Base-by-base conservation (phyloP, 2,329 filamentous ascomycete species). In the Colletotrichum sojae region DNA sequence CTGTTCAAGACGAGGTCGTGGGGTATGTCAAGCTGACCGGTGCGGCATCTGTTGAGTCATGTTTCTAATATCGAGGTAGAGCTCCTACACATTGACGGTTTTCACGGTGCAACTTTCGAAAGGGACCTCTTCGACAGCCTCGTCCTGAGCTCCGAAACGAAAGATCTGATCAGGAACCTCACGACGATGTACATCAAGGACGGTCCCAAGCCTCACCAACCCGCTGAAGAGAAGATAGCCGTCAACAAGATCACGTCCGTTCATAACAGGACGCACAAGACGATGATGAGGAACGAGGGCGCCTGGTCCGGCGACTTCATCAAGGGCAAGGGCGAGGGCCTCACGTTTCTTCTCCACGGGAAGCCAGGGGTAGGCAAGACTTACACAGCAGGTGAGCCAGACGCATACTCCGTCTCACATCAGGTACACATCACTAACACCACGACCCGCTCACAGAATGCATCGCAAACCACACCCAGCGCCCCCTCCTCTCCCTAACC, bases 1-100 rank as follows among this genome's bases (percentile, higher is more conserved):
- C 3, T 73, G 8, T 72, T 73, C 62, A 72, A 71, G 54, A 59
- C 53, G 10, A 66, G 72, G 12, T n/a, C 53, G 0, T 73, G 72
- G 67, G 12, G 70, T 71, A 65, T 40, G 64, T 31, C 2, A 18
- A 49, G 5, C 5, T 10, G 5, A 43, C 6, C 10, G 4, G 3
- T 13, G 6, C 10, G 15, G 10, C 39, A 15, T 2, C 4, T 10
- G 10, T 43, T 43, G 27, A 31, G 8, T 10, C 2, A 31, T 13
- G 13, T n/a, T n/a, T 43, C 13, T 25, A 27, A 56, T 20, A 52
- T 25, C 39, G 6, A 15, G 27, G 4, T 10, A 51, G 48, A 51
- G 13, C 9, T 51, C 8, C 20, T 51, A 1, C 20, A 51, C 15
- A 48, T 56, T 12, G 46, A 46, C 16, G 58, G 61, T 2, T 56